Percentiles rank a stretch among this genome's conserved stretches.
These are phyloP conservation scores for Emericellopsis terricola DNA, from an alignment of 495 filamentous ascomycete genomes.

Conservation along the genomic window DNA sequence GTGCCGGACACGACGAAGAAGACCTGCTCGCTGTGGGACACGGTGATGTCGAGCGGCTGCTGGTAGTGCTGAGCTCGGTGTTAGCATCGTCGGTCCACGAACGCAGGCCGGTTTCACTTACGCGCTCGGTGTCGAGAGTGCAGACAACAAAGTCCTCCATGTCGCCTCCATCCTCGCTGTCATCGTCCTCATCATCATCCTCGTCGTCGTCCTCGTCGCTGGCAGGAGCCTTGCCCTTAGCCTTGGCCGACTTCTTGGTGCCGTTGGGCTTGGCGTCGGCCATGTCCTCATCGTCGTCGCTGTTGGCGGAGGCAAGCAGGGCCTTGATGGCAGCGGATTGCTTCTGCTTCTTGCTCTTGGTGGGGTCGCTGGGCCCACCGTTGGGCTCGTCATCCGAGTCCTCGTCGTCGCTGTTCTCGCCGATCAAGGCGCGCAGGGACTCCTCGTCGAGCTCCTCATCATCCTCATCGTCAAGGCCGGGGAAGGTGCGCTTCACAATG, in stretches of 20 bases:
- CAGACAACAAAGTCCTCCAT: conserved; percentile 83
- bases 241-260: conserved; percentile 58
- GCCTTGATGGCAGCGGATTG: conserved; percentile 54
- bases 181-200: conserved; percentile 33
- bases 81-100: conserved; percentile 11
- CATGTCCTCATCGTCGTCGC: conserved; percentile 40
- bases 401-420: conserved; percentile 27
- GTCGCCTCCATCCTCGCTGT: conserved; percentile 45
- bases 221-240: conserved; percentile 53
- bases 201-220: conserved; percentile 42
- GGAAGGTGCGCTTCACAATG: conserved; percentile 51
- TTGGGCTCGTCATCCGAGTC: conserved; percentile 55
- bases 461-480: conserved; percentile 37
- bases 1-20: conserved; percentile 88
- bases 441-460: conserved; percentile 43
- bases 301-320: conserved; percentile 44
- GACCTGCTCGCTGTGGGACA: conserved; percentile 68
- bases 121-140: conserved; percentile 65
- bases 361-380: conserved; percentile 75
- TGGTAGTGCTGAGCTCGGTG: conserved; percentile 55
- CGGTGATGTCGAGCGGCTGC: conserved; percentile 82
- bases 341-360: conserved; percentile 69
- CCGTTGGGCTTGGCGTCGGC: conserved; percentile 44
- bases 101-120: conserved; percentile 11
- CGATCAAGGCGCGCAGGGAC: conserved; percentile 31